A percentile compares a stretch with the other conserved stretches of the same genome.
Conservation (phyloP, 768 basidiomycete genomes). For the Dioszegia crocea region DNA sequence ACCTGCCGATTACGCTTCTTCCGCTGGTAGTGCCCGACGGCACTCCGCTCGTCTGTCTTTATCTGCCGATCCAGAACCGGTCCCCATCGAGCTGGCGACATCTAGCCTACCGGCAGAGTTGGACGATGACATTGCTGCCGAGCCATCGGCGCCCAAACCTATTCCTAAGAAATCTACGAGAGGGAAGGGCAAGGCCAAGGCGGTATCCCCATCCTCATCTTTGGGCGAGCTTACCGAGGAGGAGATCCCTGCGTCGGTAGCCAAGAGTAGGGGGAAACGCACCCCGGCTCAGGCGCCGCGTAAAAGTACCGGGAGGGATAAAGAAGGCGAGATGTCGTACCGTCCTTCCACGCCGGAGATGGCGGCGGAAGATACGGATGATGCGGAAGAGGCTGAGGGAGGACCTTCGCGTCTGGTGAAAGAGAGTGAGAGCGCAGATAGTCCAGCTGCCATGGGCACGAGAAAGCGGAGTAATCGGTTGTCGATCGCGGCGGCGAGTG, state of each 20-base stretch:
- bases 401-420: not conserved
- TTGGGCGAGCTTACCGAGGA: no score
- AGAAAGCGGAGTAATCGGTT: constrained; percentile 5
- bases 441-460: not conserved
- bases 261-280: no score
- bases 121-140: no score
- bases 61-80: not conserved
- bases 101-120: not conserved
- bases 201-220: no score
- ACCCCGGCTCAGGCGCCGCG: no score
- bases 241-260: no score
- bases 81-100: not conserved
- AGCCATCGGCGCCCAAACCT: no score
- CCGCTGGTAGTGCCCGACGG: not conserved
- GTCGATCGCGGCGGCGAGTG: not conserved
- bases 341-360: constrained; percentile 1
- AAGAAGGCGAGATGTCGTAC: no score
- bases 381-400: not conserved
- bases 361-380: not conserved
- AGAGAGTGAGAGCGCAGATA: not conserved
- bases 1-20: not conserved
- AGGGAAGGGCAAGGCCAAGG: constrained; percentile 1
- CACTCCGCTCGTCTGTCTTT: not conserved
- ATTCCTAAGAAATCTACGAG: not conserved
- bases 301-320: no score